Evolutionary conservation across 2,329 filamentous ascomycete species (phyloP).

Genomic region (Monosporascus sp.): DNA sequence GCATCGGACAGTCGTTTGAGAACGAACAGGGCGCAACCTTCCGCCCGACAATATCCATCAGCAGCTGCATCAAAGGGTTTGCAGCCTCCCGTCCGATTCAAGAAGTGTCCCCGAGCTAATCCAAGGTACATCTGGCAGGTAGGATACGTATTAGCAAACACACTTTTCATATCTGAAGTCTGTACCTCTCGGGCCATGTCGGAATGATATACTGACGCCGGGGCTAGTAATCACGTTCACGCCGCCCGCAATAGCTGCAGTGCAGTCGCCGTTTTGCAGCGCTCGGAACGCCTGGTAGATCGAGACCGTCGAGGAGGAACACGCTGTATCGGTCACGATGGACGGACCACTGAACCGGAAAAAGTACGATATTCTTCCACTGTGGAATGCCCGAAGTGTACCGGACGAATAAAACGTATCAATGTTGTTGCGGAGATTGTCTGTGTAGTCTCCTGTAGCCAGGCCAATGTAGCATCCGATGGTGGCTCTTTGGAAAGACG

Average conservation of each 20-base stretch:
- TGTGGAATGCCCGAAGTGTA: constrained; percentile 9
- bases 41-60: constrained; percentile 10
- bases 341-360: constrained; percentile 9
- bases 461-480: constrained; percentile 8
- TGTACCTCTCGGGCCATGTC: too few relatives aligned
- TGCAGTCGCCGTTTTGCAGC: constrained; percentile 4
- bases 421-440: constrained; percentile 7
- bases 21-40: constrained; percentile 9
- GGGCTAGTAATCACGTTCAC: constrained; percentile 11
- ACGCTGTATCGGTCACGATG: constrained; percentile 8
- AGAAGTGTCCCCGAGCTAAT: constrained; percentile 9
- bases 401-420: constrained; percentile 4
- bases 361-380: constrained; percentile 10
- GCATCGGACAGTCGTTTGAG: constrained; percentile 7
- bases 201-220: constrained; percentile 3
- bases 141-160: too few relatives aligned
- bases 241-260: constrained; percentile 6
- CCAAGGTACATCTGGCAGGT: constrained; percentile 9
- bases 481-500: constrained; percentile 8
- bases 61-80: constrained; percentile 11
- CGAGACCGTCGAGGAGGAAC: constrained; percentile 10
- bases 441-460: constrained; percentile 8
- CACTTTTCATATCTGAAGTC: too few relatives aligned
- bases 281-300: constrained; percentile 10
- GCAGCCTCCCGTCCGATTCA: constrained; percentile 8